phyloP scores from a whole-genome alignment of 2,329 filamentous ascomycete genomes.

The Thielaviopsis ethacetica region DNA sequence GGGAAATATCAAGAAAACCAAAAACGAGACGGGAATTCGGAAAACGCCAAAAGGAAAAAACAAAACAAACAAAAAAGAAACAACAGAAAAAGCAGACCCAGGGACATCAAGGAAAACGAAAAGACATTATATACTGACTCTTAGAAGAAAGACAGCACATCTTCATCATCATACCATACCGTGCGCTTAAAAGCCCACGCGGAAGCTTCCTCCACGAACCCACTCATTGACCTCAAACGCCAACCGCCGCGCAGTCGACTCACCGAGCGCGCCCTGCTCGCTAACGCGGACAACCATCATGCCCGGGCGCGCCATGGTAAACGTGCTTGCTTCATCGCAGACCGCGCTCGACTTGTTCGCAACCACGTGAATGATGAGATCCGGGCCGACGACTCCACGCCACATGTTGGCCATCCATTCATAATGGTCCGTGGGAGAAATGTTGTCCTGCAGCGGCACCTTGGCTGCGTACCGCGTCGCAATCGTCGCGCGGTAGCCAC shows the following conservation, averaged over 20 bases:
- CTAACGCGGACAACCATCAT: constrained; percentile 38
- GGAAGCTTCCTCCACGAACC: constrained; percentile 36
- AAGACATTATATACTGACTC: not conserved
- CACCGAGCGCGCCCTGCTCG: constrained; percentile 34
- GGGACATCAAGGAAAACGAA: not conserved
- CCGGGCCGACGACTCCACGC: constrained; percentile 70
- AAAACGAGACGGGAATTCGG: not conserved
- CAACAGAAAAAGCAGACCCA: not conserved
- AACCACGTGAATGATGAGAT: constrained; percentile 56
- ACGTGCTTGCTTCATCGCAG: not conserved
- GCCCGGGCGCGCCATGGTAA: not conserved
- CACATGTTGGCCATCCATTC: constrained; percentile 93
- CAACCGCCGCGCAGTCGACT: constrained; percentile 55
- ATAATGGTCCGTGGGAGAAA: constrained; percentile 81
- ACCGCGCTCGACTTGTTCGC: not conserved
- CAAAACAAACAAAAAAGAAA: not conserved
- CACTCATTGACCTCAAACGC: constrained; percentile 83
- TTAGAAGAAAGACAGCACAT: not conserved
- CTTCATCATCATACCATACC: not conserved
- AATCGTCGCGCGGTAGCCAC: constrained; percentile 64
- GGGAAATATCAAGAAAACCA: not conserved
- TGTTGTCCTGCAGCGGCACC: constrained; percentile 61
- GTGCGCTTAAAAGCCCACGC: constrained; percentile 14
- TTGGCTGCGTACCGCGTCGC: constrained; percentile 59
- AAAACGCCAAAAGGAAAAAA: not conserved